Base-by-base conservation (phyloP, 192 early-diverging fungal species). In the Coemansia sp. region DNA sequence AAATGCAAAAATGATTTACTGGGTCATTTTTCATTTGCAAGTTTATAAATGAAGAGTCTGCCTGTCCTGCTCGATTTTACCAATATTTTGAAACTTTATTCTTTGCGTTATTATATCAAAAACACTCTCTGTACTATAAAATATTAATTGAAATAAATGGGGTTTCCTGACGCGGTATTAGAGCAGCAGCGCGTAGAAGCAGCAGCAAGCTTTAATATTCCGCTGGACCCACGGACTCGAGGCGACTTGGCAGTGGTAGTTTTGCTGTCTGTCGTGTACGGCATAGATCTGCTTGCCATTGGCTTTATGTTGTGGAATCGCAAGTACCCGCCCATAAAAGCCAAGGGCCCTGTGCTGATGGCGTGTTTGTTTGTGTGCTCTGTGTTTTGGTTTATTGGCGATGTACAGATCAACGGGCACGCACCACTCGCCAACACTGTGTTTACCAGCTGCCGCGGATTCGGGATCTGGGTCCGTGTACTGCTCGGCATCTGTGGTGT, bases 341-440 rank as follows among this genome's bases (percentile, higher is more conserved):
- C 72, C 21, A 80, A 80, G 29, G 57, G 69, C 29, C 72, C 72
- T 0, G 11, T 59, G 1, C 7, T 74, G n/a, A 68, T 80, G 77
- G 45, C 62, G 29, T 50, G 57, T 10, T 15, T 64, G 8, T 68
- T 65, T 21, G 23, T 57, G 10, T 57, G 21, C 8, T 71, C 60
- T 2, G 60, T 25, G 0, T 53, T 79, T 19, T 80, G 77, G 77
- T 68, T 66, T 21, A 41, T 80, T 17, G 77, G 77, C n/a, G 77
- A 80, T 39, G 17, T 60, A 6, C 58, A 70, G 15, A 59, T 60
- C 17, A 74, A 68, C 51, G 72, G 77, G 2, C 68, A 71, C 51
- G 56, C 73, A 22, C 60, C 49, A 3, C 35, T 68, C 5, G 43
- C 29, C 5, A 54, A 54, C 51, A 21, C 65, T 0, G 54, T 53